phyloP scores from a whole-genome alignment of 352 stramenopile genomes.

The Globisporangium echinulatum region DNA sequence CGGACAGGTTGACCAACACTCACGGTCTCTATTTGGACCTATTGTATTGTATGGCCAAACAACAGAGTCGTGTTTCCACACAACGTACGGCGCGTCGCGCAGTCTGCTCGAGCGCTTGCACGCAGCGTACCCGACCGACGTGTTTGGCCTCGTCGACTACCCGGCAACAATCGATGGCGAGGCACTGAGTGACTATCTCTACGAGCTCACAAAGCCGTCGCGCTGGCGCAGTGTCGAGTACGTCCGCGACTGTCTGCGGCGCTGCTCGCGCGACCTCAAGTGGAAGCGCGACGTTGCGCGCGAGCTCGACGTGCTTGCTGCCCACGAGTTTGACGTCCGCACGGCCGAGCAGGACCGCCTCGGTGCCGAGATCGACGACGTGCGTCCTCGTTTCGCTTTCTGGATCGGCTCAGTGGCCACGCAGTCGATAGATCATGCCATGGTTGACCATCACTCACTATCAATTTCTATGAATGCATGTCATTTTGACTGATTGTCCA shows the following conservation, averaged over 20 bases:
- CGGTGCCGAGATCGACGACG: slow-evolving; percentile 76
- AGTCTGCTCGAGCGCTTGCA: slow-evolving; percentile 44
- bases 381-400: slow-evolving; percentile 6
- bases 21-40: background rate
- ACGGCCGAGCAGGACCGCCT: slow-evolving; percentile 36
- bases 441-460: too few relatives aligned
- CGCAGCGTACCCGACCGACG: slow-evolving; percentile 39
- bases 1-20: background rate
- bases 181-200: slow-evolving; percentile 55
- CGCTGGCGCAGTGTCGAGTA: slow-evolving; percentile 80
- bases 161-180: slow-evolving; percentile 53
- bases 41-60: too few relatives aligned
- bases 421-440: too few relatives aligned
- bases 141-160: slow-evolving; percentile 74
- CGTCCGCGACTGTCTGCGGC: slow-evolving; percentile 67
- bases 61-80: slow-evolving; percentile 58
- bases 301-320: slow-evolving; percentile 67
- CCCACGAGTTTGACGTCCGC: slow-evolving; percentile 49
- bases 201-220: slow-evolving; percentile 44
- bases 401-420: background rate
- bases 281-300: slow-evolving; percentile 70
- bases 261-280: slow-evolving; percentile 68
- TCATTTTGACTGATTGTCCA: background rate
- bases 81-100: slow-evolving; percentile 51
- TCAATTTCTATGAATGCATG: too few relatives aligned